Percentiles rank a stretch among this genome's conserved stretches.
Conservation (phyloP, 179 eudicot species). For the Pouteria campechiana region DNA sequence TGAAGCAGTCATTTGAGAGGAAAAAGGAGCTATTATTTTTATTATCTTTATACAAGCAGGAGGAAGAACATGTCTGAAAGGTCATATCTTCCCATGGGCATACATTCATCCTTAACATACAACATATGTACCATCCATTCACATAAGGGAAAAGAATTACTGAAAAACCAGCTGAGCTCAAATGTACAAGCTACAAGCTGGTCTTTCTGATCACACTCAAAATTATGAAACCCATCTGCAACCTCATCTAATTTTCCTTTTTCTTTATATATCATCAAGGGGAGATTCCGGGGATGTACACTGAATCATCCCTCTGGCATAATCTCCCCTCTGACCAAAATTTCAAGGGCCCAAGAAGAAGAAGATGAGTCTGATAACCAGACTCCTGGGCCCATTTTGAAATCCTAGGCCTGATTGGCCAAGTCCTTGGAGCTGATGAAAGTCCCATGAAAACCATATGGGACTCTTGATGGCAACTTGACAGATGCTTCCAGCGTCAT, state of each 20-base stretch:
- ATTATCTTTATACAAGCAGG: too few relatives aligned
- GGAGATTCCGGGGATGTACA: conserved; percentile 64
- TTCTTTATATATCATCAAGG: background rate
- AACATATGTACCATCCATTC: background rate
- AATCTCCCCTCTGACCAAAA: conserved; percentile 18
- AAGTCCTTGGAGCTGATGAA: conserved; percentile 46
- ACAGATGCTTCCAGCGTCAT: conserved; percentile 46
- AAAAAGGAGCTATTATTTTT: too few relatives aligned
- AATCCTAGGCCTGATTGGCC: conserved; percentile 26
- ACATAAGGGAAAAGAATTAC: conserved; percentile 14
- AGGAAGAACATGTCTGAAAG: too few relatives aligned
- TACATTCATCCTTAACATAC: too few relatives aligned
- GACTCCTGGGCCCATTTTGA: too few relatives aligned
- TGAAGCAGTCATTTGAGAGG: too few relatives aligned
- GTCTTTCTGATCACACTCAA: conserved; percentile 9
- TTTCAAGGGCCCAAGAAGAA: background rate
- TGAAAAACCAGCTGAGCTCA: conserved; percentile 69
- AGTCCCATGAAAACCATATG: conserved; percentile 86
- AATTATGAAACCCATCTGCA: background rate
- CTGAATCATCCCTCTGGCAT: conserved; percentile 59
- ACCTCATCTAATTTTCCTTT: too few relatives aligned
- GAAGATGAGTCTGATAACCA: background rate
- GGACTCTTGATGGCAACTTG: conserved; percentile 60
- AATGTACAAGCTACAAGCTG: conserved; percentile 60
- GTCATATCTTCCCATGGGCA: too few relatives aligned